phyloP scores from a whole-genome alignment of 2,329 filamentous ascomycete genomes.

The Pseudonectria buxi region DNA sequence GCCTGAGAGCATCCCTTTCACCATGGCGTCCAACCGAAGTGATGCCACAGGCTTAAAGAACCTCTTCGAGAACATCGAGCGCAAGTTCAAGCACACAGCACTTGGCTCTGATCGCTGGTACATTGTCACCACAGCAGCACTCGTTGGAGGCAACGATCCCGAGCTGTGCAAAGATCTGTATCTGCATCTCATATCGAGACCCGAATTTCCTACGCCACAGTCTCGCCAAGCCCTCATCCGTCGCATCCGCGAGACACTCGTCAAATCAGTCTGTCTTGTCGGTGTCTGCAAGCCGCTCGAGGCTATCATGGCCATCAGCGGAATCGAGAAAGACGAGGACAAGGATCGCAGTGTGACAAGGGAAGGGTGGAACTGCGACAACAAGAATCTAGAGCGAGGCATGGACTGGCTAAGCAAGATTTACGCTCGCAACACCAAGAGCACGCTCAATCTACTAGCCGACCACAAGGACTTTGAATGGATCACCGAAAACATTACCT shows the following conservation, averaged over 20 bases:
- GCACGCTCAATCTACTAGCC: conserved; percentile 29
- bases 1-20: too few relatives aligned
- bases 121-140: conserved; percentile 5
- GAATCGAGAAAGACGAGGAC: conserved; percentile 46
- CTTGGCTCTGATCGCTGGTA: conserved; percentile 7
- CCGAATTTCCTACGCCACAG: conserved; percentile 35
- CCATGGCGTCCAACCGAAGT: too few relatives aligned
- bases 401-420: conserved; percentile 50
- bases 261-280: conserved; percentile 52
- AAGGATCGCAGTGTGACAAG: conserved; percentile 48
- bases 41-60: too few relatives aligned
- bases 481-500: conserved; percentile 49
- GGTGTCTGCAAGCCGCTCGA: conserved; percentile 59
- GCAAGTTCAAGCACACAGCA: too few relatives aligned
- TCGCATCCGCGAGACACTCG: conserved; percentile 48
- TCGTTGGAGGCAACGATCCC: conserved; percentile 10
- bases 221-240: conserved; percentile 42
- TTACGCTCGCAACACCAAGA: conserved; percentile 42
- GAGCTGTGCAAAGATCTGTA: conserved; percentile 3
- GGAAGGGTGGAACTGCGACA: conserved; percentile 52
- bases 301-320: conserved; percentile 48
- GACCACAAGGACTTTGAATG: conserved; percentile 38
- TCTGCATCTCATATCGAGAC: conserved; percentile 9
- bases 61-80: too few relatives aligned
- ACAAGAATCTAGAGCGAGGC: conserved; percentile 46